Evolutionary conservation across 805 yeast genomes (phyloP).

Genomic region (Barnettozyma siamensis): DNA sequence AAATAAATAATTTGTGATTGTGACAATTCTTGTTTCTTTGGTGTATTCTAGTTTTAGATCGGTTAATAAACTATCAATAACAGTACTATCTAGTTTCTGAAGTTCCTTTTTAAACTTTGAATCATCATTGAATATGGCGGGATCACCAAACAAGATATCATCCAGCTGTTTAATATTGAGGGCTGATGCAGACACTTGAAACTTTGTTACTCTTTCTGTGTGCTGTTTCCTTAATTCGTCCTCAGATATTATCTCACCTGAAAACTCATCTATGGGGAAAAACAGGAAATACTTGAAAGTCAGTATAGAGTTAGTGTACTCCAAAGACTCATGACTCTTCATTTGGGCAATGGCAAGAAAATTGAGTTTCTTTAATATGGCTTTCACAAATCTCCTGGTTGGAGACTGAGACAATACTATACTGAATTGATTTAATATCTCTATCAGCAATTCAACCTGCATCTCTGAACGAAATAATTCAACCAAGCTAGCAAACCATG

Average conservation of each 20-base stretch:
- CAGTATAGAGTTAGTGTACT: not conserved
- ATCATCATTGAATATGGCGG: not conserved
- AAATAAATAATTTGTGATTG: not conserved
- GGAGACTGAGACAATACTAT: constrained; percentile 35
- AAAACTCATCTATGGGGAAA: constrained; percentile 39
- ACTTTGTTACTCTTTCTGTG: constrained; percentile 10
- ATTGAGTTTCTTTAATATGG: constrained; percentile 26
- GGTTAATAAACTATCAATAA: not conserved
- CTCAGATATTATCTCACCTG: constrained; percentile 26
- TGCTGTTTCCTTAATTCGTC: constrained; percentile 12
- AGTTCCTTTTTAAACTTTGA: not conserved
- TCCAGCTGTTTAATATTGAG: constrained; percentile 18
- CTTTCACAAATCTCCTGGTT: constrained; percentile 32
- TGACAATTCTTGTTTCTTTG: not conserved
- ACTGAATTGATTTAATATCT: constrained; percentile 23
- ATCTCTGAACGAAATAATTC: not conserved
- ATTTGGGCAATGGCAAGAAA: not conserved
- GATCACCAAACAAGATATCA: not conserved
- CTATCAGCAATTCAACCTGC: not conserved
- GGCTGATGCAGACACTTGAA: constrained; percentile 23
- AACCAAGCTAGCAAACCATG: constrained; percentile 3
- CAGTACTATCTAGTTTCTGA: not conserved
- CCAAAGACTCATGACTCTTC: not conserved
- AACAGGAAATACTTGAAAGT: constrained; percentile 24
- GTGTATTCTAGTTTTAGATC: not conserved